phyloP scores from a whole-genome alignment of 257 asterid genomes.

The Echites panduratus region DNA sequence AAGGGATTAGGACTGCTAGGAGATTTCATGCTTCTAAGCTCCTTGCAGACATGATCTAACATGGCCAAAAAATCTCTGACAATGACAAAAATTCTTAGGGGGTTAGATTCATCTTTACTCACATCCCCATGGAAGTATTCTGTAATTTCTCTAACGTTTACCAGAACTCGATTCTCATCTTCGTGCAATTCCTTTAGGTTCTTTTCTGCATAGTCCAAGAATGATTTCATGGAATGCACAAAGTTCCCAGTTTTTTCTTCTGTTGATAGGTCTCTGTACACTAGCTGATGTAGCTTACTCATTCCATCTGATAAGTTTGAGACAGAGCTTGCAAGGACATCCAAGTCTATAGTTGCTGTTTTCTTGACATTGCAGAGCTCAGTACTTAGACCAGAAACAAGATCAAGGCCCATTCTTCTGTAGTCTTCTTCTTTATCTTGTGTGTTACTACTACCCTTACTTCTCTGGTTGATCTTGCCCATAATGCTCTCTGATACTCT shows the following conservation, averaged over 20 bases:
- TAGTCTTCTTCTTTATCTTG: slow-evolving; percentile 70
- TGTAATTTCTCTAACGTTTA: slow-evolving; percentile 65
- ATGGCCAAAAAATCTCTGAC: slow-evolving; percentile 83
- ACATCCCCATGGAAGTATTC: slow-evolving; percentile 93
- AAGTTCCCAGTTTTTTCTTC: slow-evolving; percentile 51
- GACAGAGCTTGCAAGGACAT: slow-evolving; percentile 76
- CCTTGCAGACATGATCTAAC: slow-evolving; percentile 87
- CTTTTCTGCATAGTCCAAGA: slow-evolving; percentile 50
- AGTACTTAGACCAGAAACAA: slow-evolving; percentile 59
- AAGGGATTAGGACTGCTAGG: slow-evolving; percentile 51
- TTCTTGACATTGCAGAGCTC: slow-evolving; percentile 93
- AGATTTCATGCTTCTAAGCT: slow-evolving; percentile 55
- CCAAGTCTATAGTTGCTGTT: slow-evolving; percentile 81
- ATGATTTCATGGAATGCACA: slow-evolving; percentile 52
- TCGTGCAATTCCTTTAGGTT: slow-evolving; percentile 58
- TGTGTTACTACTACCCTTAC: slow-evolving; percentile 21
- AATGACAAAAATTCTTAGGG: slow-evolving; percentile 72
- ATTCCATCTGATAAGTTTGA: slow-evolving; percentile 49
- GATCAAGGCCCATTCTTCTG: slow-evolving; percentile 80
- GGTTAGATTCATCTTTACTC: slow-evolving; percentile 78
- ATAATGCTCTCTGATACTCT: slow-evolving; percentile 86
- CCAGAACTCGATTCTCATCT: slow-evolving; percentile 60
- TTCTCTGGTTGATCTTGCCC: slow-evolving; percentile 67
- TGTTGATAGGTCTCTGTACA: slow-evolving; percentile 32
- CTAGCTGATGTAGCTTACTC: slow-evolving; percentile 35